Evolutionary conservation across 2,329 filamentous ascomycete species (phyloP).

Genomic region (Capronia coronata): DNA sequence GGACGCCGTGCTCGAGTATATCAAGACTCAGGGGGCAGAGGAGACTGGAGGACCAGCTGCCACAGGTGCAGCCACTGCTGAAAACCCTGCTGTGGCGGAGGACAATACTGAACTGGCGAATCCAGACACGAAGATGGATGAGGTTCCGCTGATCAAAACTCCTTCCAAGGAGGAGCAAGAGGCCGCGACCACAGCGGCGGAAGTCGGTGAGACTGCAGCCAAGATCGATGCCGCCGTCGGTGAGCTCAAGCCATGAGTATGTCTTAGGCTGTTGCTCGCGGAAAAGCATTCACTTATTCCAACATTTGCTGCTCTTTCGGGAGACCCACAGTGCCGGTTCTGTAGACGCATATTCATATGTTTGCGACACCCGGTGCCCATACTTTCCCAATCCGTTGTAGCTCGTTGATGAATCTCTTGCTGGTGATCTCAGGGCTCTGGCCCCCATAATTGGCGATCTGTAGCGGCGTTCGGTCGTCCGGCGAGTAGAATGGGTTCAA

Average conservation of each 20-base stretch:
- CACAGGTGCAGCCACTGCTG: conserved; percentile 13
- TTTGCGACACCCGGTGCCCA: conserved; percentile 68
- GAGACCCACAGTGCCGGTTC: neutral
- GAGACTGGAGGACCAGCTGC: conserved; percentile 14
- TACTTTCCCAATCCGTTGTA: conserved; percentile 74
- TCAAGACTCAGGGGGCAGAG: conserved; percentile 19
- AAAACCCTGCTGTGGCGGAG: conserved; percentile 15
- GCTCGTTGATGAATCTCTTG: conserved; percentile 69
- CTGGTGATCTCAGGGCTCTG: conserved; percentile 66
- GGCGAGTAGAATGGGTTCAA: conserved; percentile 95
- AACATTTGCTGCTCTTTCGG: neutral
- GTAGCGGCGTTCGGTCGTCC: conserved; percentile 66
- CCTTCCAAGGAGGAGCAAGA: conserved; percentile 20
- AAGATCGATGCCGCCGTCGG: conserved; percentile 17
- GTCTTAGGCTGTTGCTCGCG: neutral
- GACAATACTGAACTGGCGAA: conserved; percentile 19
- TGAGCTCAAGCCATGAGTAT: conserved; percentile 8
- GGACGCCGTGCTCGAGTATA: conserved; percentile 64
- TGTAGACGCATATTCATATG: conserved; percentile 18
- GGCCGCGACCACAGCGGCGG: conserved; percentile 23
- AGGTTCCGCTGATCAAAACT: conserved; percentile 21
- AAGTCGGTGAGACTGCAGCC: conserved; percentile 24
- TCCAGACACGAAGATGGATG: conserved; percentile 23
- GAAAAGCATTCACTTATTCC: neutral
- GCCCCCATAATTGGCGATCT: conserved; percentile 41